Base-by-base conservation (phyloP, 169 alveolate species). In the Besnoitia besnoiti region DNA sequence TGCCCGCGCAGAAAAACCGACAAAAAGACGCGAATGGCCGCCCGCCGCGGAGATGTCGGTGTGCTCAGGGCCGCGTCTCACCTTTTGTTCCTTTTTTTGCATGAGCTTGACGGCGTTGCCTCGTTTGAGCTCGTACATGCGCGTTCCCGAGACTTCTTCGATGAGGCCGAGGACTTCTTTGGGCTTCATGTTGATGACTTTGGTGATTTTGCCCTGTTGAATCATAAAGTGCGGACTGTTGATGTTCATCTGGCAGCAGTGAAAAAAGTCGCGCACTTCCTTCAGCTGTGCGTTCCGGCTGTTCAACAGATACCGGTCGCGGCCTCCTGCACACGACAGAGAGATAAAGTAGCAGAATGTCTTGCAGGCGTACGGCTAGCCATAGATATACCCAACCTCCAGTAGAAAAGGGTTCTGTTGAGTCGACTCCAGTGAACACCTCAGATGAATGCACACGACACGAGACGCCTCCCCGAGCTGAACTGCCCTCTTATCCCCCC, bases 81-180 rank as follows among this genome's bases (percentile, higher is more conserved):
- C 85, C 61, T 91, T 80, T 33, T 85, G 85, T 85, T 98, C 98
- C 94, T 99, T 98, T 92, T 98, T 97, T 82, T 96, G 95, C 62
- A 99, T 98, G 44, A 97, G 94, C 89, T 95, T 97, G 94, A 96
- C 94, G 14, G 99, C 97, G 90, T 98, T 98, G 73, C 98, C 98
- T 90, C 98, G 97, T 97, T 98, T 98, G 90, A 96, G 96, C 93
- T 99, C 99, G 95, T 98, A 99, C 85, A 98, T 95, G 90, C 99
- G 96, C 40, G 99, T 98, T 39, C 99, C 99, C 5, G 99, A 99
- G 3, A 99, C 99, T 95, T 99, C 99, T 95, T 99, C 99, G 42
- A 99, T 96, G 94, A 98, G 90, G 37, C 99, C 98, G 42, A 99
- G 96, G 33, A 99, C 93, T 93, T 98, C 99, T 91, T 97, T 94